phyloP scores from a whole-genome alignment of 306 rosid genomes.

The Chamaecrista fasciculata region DNA sequence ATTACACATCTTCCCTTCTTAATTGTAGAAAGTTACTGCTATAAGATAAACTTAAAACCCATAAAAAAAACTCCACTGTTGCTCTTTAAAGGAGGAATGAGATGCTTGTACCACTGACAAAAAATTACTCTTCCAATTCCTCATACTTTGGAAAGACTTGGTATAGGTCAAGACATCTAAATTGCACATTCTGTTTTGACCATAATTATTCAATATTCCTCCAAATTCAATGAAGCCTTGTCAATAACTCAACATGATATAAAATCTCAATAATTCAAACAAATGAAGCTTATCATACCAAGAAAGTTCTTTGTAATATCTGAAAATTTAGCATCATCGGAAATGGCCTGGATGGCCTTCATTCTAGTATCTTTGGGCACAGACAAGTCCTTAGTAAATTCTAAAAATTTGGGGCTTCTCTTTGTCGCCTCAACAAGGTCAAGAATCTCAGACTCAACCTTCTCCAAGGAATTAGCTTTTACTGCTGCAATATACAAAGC shows the following conservation, averaged over 20 bases:
- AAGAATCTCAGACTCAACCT: constrained; percentile 74
- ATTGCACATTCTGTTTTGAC: not conserved
- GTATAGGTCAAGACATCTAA: not conserved
- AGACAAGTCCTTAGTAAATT: constrained; percentile 61
- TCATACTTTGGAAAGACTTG: not conserved
- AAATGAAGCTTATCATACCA: constrained; percentile 46
- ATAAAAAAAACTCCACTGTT: not conserved
- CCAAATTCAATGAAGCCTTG: not conserved
- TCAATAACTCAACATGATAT: not conserved
- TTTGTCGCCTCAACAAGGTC: constrained; percentile 53
- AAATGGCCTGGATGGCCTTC: constrained; percentile 53
- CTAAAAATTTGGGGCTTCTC: constrained; percentile 51
- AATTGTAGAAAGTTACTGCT: not conserved
- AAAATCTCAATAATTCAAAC: not conserved
- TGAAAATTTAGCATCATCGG: constrained; percentile 61
- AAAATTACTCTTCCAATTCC: not conserved
- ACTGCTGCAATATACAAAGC: constrained; percentile 82
- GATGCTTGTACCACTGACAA: not conserved
- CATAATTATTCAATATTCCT: not conserved
- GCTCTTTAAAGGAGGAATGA: not conserved
- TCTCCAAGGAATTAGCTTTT: constrained; percentile 60
- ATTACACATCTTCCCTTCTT: not conserved
- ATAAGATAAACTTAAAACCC: not conserved
- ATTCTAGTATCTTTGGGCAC: constrained; percentile 58
- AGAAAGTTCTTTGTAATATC: constrained; percentile 71